Evolutionary conservation across 192 early-diverging fungal species (phyloP), one percentile per base, ranked within the genome.

Genomic region (Coemansia sp.): DNA sequence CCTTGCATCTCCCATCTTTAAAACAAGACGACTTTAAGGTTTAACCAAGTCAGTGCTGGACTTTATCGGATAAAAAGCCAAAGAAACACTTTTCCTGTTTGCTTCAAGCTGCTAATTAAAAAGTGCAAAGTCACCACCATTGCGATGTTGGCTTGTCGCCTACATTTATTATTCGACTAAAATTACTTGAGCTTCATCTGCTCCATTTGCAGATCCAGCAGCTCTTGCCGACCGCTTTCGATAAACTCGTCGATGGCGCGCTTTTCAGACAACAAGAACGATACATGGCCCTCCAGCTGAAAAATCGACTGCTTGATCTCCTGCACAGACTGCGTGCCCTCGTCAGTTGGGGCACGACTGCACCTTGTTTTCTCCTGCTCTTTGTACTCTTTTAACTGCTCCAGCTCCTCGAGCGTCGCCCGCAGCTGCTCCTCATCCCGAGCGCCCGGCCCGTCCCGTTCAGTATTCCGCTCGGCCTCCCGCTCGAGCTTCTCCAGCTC

Each of bases 161-260:
- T 17, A 4, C 14, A 45, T 45, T 45, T 45, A 45, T 45, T 15
- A n/a, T 45, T 45, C 41, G 14, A 45, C 32, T 19, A 21, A 53
- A 27, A 32, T 29, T 62, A 72, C 60, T 66, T 66, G 38, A 78
- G 59, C 56, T 79, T 68, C 10, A 73, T 45, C 24, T 70, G 70
- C 53, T 73, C 68, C 67, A 79, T 62, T 47, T 79, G 71, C 59
- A 79, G 55, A 21, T 79, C 77, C 7, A 79, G 24, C 14, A 79
- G 72, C 50, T 79, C 68, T 27, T 79, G 77, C 35, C 69, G 69
- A 23, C 68, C 59, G 2, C 54, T 43, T 2, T 48, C 35, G 21
- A 79, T 67, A 64, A 74, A 79, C 62, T 73, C 72, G 11, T 79
- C 77, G 41, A 79, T 73, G 15, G 72, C 67, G 32, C 72, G 70